Evolutionary conservation across 768 basidiomycete species (phyloP), one percentile per base, ranked within the genome.

Genomic region (Lactarius sanguifluus): DNA sequence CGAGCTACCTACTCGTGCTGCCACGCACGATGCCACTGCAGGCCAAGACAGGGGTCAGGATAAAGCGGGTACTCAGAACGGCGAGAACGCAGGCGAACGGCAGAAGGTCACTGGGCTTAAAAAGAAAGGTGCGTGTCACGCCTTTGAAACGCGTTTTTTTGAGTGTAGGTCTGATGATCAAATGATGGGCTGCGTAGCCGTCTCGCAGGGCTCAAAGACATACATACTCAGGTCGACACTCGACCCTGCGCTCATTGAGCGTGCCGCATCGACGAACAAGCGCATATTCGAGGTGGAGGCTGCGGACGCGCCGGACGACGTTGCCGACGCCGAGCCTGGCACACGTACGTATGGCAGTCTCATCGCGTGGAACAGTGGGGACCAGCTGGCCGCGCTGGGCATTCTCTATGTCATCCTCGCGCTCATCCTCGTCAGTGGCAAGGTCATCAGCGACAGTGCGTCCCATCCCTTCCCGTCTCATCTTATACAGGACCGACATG

Each of bases 201-300:
- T 83, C 12, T 78, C 84, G 6, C 72, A 81, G 2, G 85, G 90
- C 1, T 86, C 91, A 1, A 94, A 92, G 72, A 86, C 86, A 7
- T 98, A 90, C 74, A 90, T 96, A 54, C 80, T 97, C 20, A 89
- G 94, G 56, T 95, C 94, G 1, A 78, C 75, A 1, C 82, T 97
- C 18, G 79, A 92, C 62, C 75, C 84, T 0, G 68, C 74, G 15
- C 77, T 96, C 61, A 85, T 95, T 59, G 83, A 85, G 63, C 77
- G 81, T 36, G 86, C 91, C 1, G 80, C 84, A 2, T 71, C 81
- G 18, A 81, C 84, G 0, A 83, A 85, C 59, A 75, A 77, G 36
- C 75, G 74, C 6, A 76, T 79, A 23, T 71, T 76, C 20, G 71
- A 72, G 68, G 82, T 83, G 58, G 80, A 84, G 59, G 81, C 86